A percentile compares a stretch with the other conserved stretches of the same genome.
Evolutionary conservation across 2,329 filamentous ascomycete species (phyloP).

Genomic region (Lasiodiplodia hormozganensis): DNA sequence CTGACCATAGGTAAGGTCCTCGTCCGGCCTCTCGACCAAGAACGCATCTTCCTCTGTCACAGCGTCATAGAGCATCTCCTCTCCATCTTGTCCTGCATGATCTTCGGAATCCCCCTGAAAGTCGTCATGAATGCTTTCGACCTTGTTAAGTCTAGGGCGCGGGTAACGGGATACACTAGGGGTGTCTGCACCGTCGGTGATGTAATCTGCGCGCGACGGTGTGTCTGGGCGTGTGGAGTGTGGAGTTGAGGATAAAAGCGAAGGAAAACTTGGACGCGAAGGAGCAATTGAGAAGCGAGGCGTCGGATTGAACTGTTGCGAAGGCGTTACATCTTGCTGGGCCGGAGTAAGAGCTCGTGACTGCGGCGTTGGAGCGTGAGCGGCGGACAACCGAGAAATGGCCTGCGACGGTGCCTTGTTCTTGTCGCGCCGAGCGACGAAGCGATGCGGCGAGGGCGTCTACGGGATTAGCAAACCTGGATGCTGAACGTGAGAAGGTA

Average conservation of each 20-base stretch:
- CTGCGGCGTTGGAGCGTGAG: neutral
- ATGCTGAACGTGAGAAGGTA: neutral
- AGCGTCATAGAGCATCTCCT: conserved; percentile 39
- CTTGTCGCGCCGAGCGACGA: neutral
- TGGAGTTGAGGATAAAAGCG: neutral
- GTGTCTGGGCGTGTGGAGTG: conserved; percentile 22
- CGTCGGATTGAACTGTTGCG: conserved; percentile 38
- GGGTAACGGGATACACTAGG: conserved; percentile 13
- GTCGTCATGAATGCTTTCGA: conserved; percentile 45
- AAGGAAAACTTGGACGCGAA: neutral
- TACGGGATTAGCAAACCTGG: neutral
- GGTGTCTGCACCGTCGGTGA: neutral
- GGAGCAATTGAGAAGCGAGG: conserved; percentile 42
- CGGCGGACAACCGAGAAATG: neutral
- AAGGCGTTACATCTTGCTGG: conserved; percentile 14
- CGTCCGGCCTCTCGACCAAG: neutral
- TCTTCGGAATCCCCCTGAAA: conserved; percentile 34
- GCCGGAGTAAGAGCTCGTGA: neutral
- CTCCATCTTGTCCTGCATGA: conserved; percentile 32
- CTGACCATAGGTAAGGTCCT: neutral
- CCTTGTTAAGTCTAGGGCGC: conserved; percentile 36
- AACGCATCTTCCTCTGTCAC: neutral
- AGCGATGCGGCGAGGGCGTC: conserved; percentile 21
- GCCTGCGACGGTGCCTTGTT: neutral
- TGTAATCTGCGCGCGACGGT: neutral